phyloP scores from a whole-genome alignment of 1,284 basidiomycete species.

The Boletus mariae region DNA sequence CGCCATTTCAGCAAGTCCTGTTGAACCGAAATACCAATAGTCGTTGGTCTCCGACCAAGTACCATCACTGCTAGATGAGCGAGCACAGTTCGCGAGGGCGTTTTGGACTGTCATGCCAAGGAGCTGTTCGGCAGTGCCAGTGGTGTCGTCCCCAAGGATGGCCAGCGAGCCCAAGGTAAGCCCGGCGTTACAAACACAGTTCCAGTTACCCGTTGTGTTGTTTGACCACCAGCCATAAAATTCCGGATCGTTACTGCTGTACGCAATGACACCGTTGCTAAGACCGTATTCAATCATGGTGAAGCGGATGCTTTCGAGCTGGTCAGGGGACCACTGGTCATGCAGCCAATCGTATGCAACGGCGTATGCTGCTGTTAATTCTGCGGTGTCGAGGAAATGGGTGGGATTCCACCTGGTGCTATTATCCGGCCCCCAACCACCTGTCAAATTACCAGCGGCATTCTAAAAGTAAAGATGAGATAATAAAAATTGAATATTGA shows the following conservation, averaged over 20 bases:
- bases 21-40: conserved; percentile 96
- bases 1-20: conserved; percentile 89
- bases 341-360: conserved; percentile 97
- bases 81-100: conserved; percentile 78
- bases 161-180: conserved; percentile 88
- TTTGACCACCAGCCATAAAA: conserved; percentile 58
- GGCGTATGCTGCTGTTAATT: conserved; percentile 83
- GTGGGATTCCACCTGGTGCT: conserved; percentile 73
- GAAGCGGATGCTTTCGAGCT: conserved; percentile 68
- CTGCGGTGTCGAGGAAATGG: conserved; percentile 95
- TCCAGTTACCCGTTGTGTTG: conserved; percentile 84
- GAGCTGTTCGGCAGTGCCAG: conserved; percentile 66
- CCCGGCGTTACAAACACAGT: conserved; percentile 94
- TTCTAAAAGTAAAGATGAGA: conserved; percentile 48
- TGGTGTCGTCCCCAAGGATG: conserved; percentile 82
- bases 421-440: conserved; percentile 57
- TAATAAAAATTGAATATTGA: neutral
- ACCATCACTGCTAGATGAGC: conserved; percentile 68
- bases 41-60: conserved; percentile 96
- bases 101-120: conserved; percentile 70
- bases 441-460: conserved; percentile 62
- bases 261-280: conserved; percentile 54
- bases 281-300: conserved; percentile 84
- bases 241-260: conserved; percentile 39
- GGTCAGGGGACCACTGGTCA: conserved; percentile 75